Conservation (phyloP, 2,329 filamentous ascomycete genomes). For the Madurella mycetomatis region DNA sequence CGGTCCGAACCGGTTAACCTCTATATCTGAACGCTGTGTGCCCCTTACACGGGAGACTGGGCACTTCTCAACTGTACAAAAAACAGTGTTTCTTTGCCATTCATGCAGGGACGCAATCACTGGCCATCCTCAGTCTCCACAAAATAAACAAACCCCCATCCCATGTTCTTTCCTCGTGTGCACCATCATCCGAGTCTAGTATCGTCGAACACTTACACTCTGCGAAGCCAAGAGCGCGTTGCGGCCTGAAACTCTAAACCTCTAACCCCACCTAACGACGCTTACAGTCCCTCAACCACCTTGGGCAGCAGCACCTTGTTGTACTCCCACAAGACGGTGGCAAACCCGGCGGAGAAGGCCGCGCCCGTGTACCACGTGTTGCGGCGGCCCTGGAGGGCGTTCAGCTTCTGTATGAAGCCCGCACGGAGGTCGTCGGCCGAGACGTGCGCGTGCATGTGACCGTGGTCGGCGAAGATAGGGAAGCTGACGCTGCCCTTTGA, state of each 20-base stretch:
- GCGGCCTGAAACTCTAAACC: background rate
- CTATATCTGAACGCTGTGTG: too few relatives aligned
- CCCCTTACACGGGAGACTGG: too few relatives aligned
- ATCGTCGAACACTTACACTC: too few relatives aligned
- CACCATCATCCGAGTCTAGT: too few relatives aligned
- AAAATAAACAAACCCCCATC: too few relatives aligned
- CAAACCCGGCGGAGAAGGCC: conserved; percentile 22
- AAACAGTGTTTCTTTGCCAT: too few relatives aligned
- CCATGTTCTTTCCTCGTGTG: too few relatives aligned
- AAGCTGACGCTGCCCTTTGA: conserved; percentile 7
- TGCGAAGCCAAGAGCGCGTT: too few relatives aligned
- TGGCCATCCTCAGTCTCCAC: too few relatives aligned
- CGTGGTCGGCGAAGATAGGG: conserved; percentile 13
- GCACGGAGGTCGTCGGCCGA: conserved; percentile 16
- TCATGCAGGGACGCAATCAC: too few relatives aligned
- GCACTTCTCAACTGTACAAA: too few relatives aligned
- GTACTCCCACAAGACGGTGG: conserved; percentile 25
- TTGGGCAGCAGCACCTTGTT: conserved; percentile 22
- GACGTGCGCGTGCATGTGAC: conserved; percentile 16
- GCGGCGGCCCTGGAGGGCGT: conserved; percentile 22
- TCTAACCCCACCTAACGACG: background rate
- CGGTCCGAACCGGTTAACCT: too few relatives aligned
- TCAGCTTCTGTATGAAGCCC: conserved; percentile 22
- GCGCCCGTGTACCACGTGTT: conserved; percentile 26
- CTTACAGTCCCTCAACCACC: conserved; percentile 14